phyloP scores from a whole-genome alignment of 1,139 yeast genomes.

The Waltiozyma sp. region DNA sequence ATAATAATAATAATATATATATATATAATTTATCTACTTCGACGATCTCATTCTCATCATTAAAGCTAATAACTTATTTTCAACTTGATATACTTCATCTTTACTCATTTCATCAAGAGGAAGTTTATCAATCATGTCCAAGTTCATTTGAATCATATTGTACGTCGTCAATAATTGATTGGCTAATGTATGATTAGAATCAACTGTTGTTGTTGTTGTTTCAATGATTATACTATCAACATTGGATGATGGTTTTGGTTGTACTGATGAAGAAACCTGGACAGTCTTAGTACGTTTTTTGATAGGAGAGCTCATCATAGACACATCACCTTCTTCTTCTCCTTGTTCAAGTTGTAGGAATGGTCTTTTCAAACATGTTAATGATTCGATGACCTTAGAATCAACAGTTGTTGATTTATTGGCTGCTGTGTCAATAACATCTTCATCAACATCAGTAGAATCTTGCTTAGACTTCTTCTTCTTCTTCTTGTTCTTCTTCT shows the following conservation, averaged over 20 bases:
- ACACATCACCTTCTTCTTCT: neutral
- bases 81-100: conserved; percentile 12
- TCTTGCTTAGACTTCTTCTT: no score
- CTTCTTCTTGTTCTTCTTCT: no score
- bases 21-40: neutral
- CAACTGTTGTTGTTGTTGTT: no score
- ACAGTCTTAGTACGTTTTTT: neutral
- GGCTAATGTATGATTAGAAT: neutral
- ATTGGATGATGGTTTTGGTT: no score
- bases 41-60: conserved; percentile 13
- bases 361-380: neutral
- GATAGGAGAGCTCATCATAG: neutral
- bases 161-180: neutral
- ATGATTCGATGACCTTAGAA: no score
- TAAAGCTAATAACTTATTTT: conserved; percentile 9
- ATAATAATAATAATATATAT: no score
- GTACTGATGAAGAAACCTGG: neutral
- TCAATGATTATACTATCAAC: no score
- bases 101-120: conserved; percentile 3
- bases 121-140: conserved; percentile 5
- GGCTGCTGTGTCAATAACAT: no score
- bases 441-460: no score
- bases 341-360: neutral
- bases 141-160: neutral
- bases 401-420: no score